Percentiles rank a stretch among this genome's conserved stretches.
phyloP scores from a whole-genome alignment of 192 early-diverging fungal genomes.

The Spizellomyces punctatus region DNA sequence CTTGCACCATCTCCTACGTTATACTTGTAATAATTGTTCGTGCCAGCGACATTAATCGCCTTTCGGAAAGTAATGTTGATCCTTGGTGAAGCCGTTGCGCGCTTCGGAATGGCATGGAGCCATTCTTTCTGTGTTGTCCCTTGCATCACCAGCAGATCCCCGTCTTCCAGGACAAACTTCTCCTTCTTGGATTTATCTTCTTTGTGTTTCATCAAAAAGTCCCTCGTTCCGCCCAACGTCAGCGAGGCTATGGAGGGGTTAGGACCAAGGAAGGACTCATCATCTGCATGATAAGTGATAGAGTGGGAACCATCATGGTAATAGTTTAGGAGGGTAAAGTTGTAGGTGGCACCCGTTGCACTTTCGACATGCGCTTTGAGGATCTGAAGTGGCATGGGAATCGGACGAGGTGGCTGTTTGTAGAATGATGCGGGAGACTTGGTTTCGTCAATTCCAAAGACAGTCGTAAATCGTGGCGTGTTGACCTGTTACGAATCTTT shows the following conservation, averaged over 20 bases:
- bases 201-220: conserved; percentile 25
- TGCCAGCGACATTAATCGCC: conserved; percentile 15
- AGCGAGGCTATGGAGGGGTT: conserved; percentile 18
- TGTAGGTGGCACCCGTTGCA: not conserved
- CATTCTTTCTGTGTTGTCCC: conserved; percentile 12
- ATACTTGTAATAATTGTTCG: conserved; percentile 20
- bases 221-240: conserved; percentile 5
- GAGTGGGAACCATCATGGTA: conserved; percentile 3
- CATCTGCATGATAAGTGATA: conserved; percentile 25
- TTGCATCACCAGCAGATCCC: conserved; percentile 13
- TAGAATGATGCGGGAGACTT: not conserved
- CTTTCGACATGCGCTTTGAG: conserved; percentile 12
- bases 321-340: conserved; percentile 22
- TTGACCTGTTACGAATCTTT: not conserved
- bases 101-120: conserved; percentile 14
- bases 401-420: not conserved
- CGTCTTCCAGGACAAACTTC: conserved; percentile 20
- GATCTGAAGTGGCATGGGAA: not conserved
- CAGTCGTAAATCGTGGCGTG: conserved; percentile 23
- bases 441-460: conserved; percentile 20
- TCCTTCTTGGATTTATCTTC: not conserved
- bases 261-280: conserved; percentile 21
- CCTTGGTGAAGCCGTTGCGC: conserved; percentile 2
- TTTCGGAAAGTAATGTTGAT: conserved; percentile 20
- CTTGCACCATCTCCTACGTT: conserved; percentile 15